Base-by-base conservation (phyloP, 192 early-diverging fungal genomes). In the Jimgerdemannia flammicorona region DNA sequence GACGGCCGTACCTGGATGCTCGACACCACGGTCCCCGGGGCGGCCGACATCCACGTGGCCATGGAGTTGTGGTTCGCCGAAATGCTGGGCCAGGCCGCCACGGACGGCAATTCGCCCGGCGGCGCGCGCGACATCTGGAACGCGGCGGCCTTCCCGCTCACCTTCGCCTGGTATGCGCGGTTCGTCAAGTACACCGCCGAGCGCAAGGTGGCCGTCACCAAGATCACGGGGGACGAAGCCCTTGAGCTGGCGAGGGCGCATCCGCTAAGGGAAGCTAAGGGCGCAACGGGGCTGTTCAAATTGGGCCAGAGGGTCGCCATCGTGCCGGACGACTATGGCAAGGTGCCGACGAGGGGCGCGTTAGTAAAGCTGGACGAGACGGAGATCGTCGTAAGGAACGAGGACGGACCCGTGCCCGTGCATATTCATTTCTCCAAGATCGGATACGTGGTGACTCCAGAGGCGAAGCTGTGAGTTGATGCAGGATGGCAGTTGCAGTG, bases 261-360 rank as follows among this genome's bases (percentile, higher is more conserved):
- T 64, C 43, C 73, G 66, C 69, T 42, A 19, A 4, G 2, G n/a
- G 4, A 67, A 67, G 3, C 63, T 29, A 9, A 71, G 79, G 64
- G 65, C 65, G 42, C 67, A 17, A 59, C 49, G 14, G 49, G 49
- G 49, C 14, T 59, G 14, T 59, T 59, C 49, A 59, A 14, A 9
- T 44, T 74, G 4, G 81, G 81, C 0, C 73, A 80, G n/a, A 19
- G 71, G 17, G 77, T 85, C 29, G 68, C 42, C 1, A 74, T 85
- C 19, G 19, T 44, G 40, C 84, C 84, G 0, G 77, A 84, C 54
- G 84, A 85, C 42, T 81, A 84, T 67, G 84, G 84, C 18, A 84
- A 81, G 54, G 66, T 81, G 40, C 79, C 81, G 67, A 74, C 78
- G 4, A 69, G 42, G 29, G 81, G 81, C 4, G 40, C 39, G 42